Base-by-base conservation (phyloP, 148 eudicot species). In the Spergularia bocconei region DNA sequence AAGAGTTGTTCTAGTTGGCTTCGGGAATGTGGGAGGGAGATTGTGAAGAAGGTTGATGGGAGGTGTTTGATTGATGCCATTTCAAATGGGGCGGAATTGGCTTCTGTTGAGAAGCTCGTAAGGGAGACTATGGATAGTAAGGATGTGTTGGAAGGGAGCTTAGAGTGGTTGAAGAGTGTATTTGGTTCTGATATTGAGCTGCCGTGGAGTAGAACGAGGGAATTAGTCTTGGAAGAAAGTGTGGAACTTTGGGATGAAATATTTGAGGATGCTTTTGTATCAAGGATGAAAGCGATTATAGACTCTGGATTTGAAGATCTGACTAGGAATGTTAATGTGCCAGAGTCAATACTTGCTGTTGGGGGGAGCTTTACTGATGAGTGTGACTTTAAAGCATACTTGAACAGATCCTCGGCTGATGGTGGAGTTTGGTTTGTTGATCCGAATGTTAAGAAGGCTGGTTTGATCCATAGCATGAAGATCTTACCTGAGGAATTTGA, bases 161-260 rank as follows among this genome's bases (percentile, higher is more conserved):
- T 95, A 82, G 96, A 92, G 80, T 95, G 99, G 99, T 84, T 95
- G 23, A 92, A 83, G 84, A 87, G 84, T 72, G 99, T 92, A 6
- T 90, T 95, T 83, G 99, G 99, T 58, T 95, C 99, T 79, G 97
- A 95, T 75, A 81, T 95, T 80, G 97, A 95, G 85, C 82, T 90
- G 79, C 99, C 99, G 13, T 95, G 99, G 99, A 90, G 87, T 69
- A 88, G 96, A 75, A 95, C 91, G 5, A 85, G 96, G 39, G 99
- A 95, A 78, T 96, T 95, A 83, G 94, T 95, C 25, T 83, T 95
- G 84, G 97, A 86, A 67, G 93, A 92, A 76, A 89, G 85, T 79
- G 90, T 88, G 21, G 96, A 95, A 73, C 85, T 95, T 10, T 95
- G 99, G 99, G 95, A 95, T 78, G 97, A 95, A 74, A 95, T 92